phyloP scores from a whole-genome alignment of 192 early-diverging fungal genomes.

The Podila epicladia region DNA sequence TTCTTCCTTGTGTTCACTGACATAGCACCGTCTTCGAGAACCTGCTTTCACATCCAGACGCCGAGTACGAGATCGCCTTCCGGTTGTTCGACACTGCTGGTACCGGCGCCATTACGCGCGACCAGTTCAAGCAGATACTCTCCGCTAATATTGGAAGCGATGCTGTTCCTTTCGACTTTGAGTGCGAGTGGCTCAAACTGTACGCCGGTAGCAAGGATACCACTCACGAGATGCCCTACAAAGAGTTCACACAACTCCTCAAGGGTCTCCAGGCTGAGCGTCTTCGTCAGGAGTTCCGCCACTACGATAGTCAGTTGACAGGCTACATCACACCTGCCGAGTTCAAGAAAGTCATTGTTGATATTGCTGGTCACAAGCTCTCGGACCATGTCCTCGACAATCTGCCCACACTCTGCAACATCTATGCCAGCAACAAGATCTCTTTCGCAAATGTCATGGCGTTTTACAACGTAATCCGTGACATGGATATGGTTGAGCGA shows the following conservation, averaged over 20 bases:
- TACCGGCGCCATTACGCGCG: constrained; percentile 68
- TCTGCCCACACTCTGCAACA: constrained; percentile 66
- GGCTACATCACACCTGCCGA: constrained; percentile 69
- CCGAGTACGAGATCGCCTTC: constrained; percentile 80
- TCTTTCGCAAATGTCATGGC: constrained; percentile 71
- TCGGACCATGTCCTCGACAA: constrained; percentile 71
- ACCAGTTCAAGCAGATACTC: constrained; percentile 75
- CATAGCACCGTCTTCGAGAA: constrained; percentile 65
- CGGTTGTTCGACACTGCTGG: constrained; percentile 69
- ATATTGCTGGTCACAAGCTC: constrained; percentile 72
- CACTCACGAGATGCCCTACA: constrained; percentile 67
- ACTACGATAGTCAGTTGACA: constrained; percentile 69
- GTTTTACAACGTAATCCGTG: constrained; percentile 67
- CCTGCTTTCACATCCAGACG: constrained; percentile 70
- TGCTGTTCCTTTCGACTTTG: constrained; percentile 73
- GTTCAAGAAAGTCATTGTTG: constrained; percentile 69
- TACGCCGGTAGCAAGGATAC: constrained; percentile 63
- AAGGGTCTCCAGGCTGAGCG: constrained; percentile 78
- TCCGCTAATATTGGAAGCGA: constrained; percentile 59
- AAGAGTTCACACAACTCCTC: constrained; percentile 76
- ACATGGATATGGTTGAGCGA: constrained; percentile 76
- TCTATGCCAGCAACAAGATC: constrained; percentile 69
- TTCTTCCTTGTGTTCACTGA: no score
- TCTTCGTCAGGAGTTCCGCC: constrained; percentile 75
- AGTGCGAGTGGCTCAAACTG: constrained; percentile 77